Base-by-base conservation (phyloP, 495 filamentous ascomycete genomes). In the Cairneyella variabilis region DNA sequence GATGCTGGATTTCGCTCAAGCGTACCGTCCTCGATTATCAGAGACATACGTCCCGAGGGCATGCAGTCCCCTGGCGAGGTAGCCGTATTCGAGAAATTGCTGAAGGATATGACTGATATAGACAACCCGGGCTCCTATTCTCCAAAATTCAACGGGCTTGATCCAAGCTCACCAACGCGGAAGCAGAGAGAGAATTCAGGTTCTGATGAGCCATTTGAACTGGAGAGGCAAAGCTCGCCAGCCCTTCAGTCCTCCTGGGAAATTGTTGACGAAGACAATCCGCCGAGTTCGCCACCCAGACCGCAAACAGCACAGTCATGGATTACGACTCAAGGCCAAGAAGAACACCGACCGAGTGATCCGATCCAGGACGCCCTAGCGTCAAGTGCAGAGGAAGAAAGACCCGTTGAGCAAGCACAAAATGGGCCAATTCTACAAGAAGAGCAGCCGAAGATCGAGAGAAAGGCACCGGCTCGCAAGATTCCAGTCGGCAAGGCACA, bases 1-100 rank as follows among this genome's bases (percentile, higher is more conserved):
- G 71, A 72, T 32, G 69, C 69, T 22, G 70, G 70, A 10, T 74
- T 70, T 64, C 66, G 64, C 17, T 69, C 68, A 34, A 64, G 60
- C 34, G 53, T 74, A 32, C 59, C 62, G n/a, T 63, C 67, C 6
- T 65, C 61, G 4, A 23, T 60, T 3, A 45, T 48, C 17, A 64
- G 26, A 41, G 47, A 52, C n/a, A 39, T 59, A 2, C 57, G 64
- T 20, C 57, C 60, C n/a, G 59, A 62, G 32, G 40, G 47, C 21
- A 48, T 55, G 34, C 37, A 41, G 16, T 56, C 21, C n/a, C 48
- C 52, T 25, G 53, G 47, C 26, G 56, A 60, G 14, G 44, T 56
- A 4, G 25, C 22, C 8, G 25, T 36, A 18, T 55, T 60, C 11
- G 53, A 54, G 28, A 57, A 59, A 37, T 23, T 54, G 6, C 36